Conservation (phyloP, 352 stramenopile genomes). For the Pythium phragmiticola region DNA sequence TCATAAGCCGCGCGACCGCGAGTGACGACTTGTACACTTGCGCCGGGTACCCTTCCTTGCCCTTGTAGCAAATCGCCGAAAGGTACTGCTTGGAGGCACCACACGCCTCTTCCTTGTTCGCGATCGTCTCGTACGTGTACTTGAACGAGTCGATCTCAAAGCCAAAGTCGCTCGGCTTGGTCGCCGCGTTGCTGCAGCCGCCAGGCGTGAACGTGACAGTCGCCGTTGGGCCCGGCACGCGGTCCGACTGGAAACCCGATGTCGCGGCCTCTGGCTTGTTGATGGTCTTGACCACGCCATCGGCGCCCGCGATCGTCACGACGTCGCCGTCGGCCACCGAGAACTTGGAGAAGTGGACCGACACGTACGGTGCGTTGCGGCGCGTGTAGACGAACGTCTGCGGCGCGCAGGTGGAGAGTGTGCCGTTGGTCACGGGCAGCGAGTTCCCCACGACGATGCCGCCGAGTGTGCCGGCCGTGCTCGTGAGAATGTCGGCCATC, state of each 20-base stretch:
- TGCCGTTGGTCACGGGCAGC: constrained; percentile 34
- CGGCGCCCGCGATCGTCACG: constrained; percentile 22
- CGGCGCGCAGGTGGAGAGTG: constrained; percentile 26
- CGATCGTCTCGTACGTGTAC: constrained; percentile 30
- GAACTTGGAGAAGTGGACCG: constrained; percentile 35
- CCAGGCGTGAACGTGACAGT: constrained; percentile 25
- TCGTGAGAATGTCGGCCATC: neutral
- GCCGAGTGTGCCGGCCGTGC: neutral
- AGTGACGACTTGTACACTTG: constrained; percentile 29
- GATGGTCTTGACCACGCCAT: constrained; percentile 21
- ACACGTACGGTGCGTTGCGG: constrained; percentile 32
- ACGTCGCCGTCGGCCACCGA: constrained; percentile 28
- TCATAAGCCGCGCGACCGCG: constrained; percentile 34
- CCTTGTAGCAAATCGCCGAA: constrained; percentile 37
- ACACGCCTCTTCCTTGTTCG: constrained; percentile 33
- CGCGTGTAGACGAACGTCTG: constrained; percentile 26
- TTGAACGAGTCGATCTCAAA: constrained; percentile 33
- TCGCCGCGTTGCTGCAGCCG: constrained; percentile 7
- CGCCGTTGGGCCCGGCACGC: constrained; percentile 18
- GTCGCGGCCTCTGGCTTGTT: constrained; percentile 10
- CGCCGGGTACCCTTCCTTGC: constrained; percentile 18
- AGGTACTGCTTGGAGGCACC: constrained; percentile 33
- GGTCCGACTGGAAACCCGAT: constrained; percentile 18
- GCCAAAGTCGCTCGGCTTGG: constrained; percentile 24
- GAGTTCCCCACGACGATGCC: constrained; percentile 38